Percentiles rank a stretch among this genome's conserved stretches.
Conservation (phyloP, 345 rosid genomes). For the Mercurialis annua region DNA sequence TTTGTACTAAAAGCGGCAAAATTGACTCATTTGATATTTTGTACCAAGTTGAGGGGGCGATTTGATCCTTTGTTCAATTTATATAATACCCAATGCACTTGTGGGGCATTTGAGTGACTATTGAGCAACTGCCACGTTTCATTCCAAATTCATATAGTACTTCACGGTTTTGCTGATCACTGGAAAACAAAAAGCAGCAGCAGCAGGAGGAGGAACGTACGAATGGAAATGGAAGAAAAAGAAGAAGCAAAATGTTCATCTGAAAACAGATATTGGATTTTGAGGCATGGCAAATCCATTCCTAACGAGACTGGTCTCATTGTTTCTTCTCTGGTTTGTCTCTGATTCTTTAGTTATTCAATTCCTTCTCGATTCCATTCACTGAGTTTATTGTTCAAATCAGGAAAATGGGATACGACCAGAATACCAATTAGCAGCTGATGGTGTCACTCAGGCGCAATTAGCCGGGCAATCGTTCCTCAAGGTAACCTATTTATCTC, state of each 20-base stretch:
- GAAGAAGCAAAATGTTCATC: constrained; percentile 18
- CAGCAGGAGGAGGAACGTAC: background rate
- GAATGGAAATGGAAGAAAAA: background rate
- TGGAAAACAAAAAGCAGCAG: background rate
- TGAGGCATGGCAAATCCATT: constrained; percentile 84
- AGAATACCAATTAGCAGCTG: constrained; percentile 64
- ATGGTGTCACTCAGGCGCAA: constrained; percentile 71
- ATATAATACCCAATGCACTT: too few relatives aligned
- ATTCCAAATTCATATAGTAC: background rate
- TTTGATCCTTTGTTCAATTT: too few relatives aligned
- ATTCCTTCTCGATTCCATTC: background rate
- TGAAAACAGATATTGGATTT: constrained; percentile 68
- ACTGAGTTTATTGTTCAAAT: background rate
- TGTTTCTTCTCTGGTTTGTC: constrained; percentile 66
- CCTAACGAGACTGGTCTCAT: constrained; percentile 85
- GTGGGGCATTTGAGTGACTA: background rate
- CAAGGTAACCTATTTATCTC: constrained; percentile 38
- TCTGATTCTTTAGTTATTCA: too few relatives aligned
- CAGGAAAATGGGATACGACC: constrained; percentile 74
- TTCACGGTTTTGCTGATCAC: background rate
- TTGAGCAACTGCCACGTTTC: background rate
- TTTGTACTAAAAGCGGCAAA: too few relatives aligned
- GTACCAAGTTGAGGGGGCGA: too few relatives aligned
- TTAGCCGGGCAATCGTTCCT: constrained; percentile 70
- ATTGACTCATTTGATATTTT: too few relatives aligned